These are phyloP conservation scores for Jackrogersella minutella DNA, from an alignment of 495 filamentous ascomycete species.

Conservation along the genomic window DNA sequence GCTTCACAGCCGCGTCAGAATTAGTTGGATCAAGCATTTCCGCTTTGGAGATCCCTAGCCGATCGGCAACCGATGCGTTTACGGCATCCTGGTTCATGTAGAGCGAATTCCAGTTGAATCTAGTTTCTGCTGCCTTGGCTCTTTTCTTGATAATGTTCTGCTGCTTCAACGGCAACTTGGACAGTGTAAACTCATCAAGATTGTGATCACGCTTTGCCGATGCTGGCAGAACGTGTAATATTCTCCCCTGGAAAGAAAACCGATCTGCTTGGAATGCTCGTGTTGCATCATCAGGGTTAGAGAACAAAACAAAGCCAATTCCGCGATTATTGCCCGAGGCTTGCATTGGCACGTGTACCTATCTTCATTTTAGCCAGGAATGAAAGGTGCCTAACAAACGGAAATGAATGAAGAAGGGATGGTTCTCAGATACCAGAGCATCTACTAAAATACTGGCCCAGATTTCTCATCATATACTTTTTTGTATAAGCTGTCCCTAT, in stretches of 20 bases:
- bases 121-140: conserved; percentile 73
- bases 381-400: conserved; percentile 30
- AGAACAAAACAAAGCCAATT: conserved; percentile 82
- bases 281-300: conserved; percentile 72
- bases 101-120: conserved; percentile 96
- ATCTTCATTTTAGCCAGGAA: conserved; percentile 44
- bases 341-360: conserved; percentile 46
- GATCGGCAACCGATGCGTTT: conserved; percentile 86
- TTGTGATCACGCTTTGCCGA: conserved; percentile 78
- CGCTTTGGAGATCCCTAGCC: conserved; percentile 85
- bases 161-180: conserved; percentile 91
- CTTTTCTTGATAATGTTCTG: conserved; percentile 89
- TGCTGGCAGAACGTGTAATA: conserved; percentile 87
- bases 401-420: conserved; percentile 40
- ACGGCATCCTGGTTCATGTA: conserved; percentile 99
- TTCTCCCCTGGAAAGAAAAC: conserved; percentile 86
- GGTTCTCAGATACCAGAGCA: conserved; percentile 62
- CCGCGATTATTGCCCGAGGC: conserved; percentile 40
- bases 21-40: conserved; percentile 93
- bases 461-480: conserved; percentile 63
- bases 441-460: conserved; percentile 72
- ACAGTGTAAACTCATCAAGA: conserved; percentile 85
- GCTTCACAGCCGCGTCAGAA: conserved; percentile 90
- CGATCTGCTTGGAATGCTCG: conserved; percentile 80
- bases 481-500: conserved; percentile 99